A percentile compares a stretch with the other conserved stretches of the same genome.
Evolutionary conservation across 352 stramenopile genomes (phyloP).

Genomic region (Phytophthora melonis): DNA sequence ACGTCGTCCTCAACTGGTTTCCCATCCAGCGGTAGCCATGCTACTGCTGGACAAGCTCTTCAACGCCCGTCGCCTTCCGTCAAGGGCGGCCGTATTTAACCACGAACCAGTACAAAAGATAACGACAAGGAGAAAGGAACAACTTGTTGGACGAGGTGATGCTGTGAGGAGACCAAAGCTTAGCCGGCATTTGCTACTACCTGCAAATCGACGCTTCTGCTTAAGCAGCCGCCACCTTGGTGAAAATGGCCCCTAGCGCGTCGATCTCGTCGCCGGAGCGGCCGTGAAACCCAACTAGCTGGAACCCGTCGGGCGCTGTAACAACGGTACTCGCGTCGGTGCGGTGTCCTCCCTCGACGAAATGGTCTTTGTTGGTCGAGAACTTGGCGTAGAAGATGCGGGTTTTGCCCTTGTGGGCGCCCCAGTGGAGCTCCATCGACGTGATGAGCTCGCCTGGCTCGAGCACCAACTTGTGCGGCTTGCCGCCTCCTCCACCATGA

Average conservation of each 20-base stretch:
- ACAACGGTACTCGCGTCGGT: not conserved
- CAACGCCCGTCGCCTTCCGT: slow-evolving; percentile 14
- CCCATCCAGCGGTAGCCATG: slow-evolving; percentile 20
- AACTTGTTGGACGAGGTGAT: too few relatives aligned
- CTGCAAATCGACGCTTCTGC: too few relatives aligned
- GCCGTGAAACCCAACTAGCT: slow-evolving; percentile 24
- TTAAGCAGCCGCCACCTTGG: not conserved
- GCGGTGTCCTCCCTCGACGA: not conserved
- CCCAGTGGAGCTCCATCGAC: slow-evolving; percentile 6
- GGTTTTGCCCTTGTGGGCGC: slow-evolving; percentile 1
- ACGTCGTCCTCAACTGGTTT: slow-evolving; percentile 17
- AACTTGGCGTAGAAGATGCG: slow-evolving; percentile 23
- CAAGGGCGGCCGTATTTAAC: slow-evolving; percentile 29
- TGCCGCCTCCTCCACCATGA: not conserved
- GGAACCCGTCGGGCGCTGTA: too few relatives aligned
- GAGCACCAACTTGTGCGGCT: not conserved
- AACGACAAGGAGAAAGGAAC: too few relatives aligned
- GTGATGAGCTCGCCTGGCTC: slow-evolving; percentile 1
- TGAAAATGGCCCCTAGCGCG: not conserved
- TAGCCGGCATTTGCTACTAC: too few relatives aligned
- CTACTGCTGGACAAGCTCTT: slow-evolving; percentile 18
- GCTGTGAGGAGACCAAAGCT: too few relatives aligned
- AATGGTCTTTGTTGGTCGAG: slow-evolving; percentile 6
- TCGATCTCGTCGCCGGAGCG: not conserved
- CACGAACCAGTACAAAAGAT: not conserved